These are phyloP conservation scores for Starmerella vitae DNA, from an alignment of 805 yeast genomes.

Conservation along the genomic window DNA sequence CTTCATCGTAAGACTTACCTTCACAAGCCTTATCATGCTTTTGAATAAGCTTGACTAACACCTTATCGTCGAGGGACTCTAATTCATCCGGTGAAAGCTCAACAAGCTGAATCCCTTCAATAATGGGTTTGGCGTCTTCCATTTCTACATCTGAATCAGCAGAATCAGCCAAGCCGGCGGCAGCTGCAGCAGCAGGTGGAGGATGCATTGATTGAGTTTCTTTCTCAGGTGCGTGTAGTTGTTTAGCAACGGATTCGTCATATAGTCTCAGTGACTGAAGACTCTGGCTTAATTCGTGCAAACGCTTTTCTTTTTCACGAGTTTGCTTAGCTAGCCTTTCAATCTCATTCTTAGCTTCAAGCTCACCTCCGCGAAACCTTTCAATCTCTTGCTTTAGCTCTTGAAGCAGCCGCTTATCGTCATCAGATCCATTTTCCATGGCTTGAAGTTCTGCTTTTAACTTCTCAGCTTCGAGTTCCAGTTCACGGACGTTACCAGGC, in stretches of 20 bases:
- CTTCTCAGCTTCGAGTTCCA: conserved; percentile 3
- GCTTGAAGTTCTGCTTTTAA: neutral
- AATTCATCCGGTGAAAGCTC: conserved; percentile 20
- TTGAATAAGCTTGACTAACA: conserved; percentile 14
- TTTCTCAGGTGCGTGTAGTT: neutral
- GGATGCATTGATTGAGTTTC: neutral
- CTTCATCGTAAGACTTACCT: conserved; percentile 52
- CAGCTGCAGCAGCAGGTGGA: neutral
- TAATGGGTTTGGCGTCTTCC: conserved; percentile 6
- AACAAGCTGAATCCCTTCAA: conserved; percentile 15
- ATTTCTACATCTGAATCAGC: conserved; percentile 1
- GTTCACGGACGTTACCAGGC: conserved; percentile 6
- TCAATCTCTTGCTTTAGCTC: conserved; percentile 29
- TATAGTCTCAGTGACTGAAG: conserved; percentile 3
- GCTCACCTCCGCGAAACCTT: conserved; percentile 22
- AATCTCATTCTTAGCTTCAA: conserved; percentile 8
- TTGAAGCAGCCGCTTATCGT: conserved; percentile 20
- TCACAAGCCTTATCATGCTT: conserved; percentile 31
- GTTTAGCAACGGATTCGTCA: conserved; percentile 9
- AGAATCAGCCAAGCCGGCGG: neutral
- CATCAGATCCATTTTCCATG: conserved; percentile 1
- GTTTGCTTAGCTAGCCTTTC: neutral
- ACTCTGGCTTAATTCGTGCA: neutral
- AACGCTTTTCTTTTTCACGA: neutral
- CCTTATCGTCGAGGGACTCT: conserved; percentile 13